phyloP scores from a whole-genome alignment of 1,139 yeast species.

The Lodderomyces margitis region DNA sequence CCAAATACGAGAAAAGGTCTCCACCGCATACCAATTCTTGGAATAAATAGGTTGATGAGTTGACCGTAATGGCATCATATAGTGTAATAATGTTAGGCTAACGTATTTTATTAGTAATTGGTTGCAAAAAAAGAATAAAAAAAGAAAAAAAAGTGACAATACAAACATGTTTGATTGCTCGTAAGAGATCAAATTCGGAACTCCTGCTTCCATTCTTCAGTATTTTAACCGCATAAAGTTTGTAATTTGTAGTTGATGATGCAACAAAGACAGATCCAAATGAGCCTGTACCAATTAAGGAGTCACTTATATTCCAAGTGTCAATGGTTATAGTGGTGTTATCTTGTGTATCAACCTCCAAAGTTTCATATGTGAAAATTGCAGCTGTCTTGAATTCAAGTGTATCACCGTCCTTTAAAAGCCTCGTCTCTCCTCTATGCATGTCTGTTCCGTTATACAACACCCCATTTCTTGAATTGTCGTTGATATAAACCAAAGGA shows the following conservation, averaged over 20 bases:
- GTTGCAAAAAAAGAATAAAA: constrained; percentile 3
- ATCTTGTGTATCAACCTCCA: neutral
- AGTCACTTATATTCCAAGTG: neutral
- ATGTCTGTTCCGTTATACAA: constrained; percentile 38
- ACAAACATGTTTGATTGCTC: constrained; percentile 38
- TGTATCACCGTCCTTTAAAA: constrained; percentile 46
- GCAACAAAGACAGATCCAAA: constrained; percentile 53
- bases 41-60: constrained; percentile 43
- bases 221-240: constrained; percentile 53
- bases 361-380: constrained; percentile 17
- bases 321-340: neutral
- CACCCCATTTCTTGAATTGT: constrained; percentile 55
- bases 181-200: constrained; percentile 18
- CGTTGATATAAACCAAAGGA: constrained; percentile 54
- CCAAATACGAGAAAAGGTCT: constrained; percentile 60
- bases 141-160: neutral
- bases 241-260: constrained; percentile 13
- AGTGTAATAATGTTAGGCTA: constrained; percentile 47
- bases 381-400: constrained; percentile 37
- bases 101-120: constrained; percentile 16
- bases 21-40: constrained; percentile 62
- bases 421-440: constrained; percentile 27
- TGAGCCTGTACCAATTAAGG: constrained; percentile 53
- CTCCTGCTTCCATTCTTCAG: constrained; percentile 7
- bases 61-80: constrained; percentile 36